Conservation (phyloP, 495 filamentous ascomycete genomes). For the Penicillium bovifimosum region DNA sequence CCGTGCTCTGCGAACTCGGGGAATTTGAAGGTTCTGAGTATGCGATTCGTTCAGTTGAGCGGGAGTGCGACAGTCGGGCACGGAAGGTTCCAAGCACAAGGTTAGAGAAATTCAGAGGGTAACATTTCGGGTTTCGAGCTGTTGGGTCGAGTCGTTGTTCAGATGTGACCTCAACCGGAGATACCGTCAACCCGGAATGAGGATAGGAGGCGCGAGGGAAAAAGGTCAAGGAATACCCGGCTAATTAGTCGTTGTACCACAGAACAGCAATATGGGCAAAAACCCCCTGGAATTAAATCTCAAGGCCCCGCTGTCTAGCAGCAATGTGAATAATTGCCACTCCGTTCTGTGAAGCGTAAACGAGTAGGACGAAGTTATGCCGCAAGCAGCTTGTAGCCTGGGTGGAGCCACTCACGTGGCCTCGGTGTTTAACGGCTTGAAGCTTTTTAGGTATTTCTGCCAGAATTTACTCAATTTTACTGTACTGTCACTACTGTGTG, state of each 20-base stretch:
- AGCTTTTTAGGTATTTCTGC: background rate
- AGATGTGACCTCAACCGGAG: constrained; percentile 2
- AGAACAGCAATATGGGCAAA: background rate
- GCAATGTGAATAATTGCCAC: background rate
- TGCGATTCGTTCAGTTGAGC: background rate
- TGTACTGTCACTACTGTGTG: too few relatives aligned
- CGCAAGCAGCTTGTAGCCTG: constrained; percentile 4
- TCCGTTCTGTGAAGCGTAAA: background rate
- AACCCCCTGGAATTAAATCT: background rate
- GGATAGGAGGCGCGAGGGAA: constrained; percentile 1
- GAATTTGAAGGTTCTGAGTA: background rate
- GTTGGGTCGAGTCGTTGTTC: background rate
- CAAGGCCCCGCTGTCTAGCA: background rate
- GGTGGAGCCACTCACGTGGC: constrained; percentile 8
- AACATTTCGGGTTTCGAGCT: constrained; percentile 2
- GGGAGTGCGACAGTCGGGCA: background rate
- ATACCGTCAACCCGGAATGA: background rate
- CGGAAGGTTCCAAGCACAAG: background rate
- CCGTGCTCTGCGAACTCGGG: background rate
- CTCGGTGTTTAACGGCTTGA: background rate
- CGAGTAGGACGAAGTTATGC: constrained; percentile 5
- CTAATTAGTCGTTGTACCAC: background rate
- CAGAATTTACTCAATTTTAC: too few relatives aligned
- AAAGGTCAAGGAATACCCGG: background rate
- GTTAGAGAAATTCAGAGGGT: constrained; percentile 1